These are phyloP conservation scores for Hypoxylon sp. DNA, from an alignment of 2,329 filamentous ascomycete species.

Conservation along the genomic window DNA sequence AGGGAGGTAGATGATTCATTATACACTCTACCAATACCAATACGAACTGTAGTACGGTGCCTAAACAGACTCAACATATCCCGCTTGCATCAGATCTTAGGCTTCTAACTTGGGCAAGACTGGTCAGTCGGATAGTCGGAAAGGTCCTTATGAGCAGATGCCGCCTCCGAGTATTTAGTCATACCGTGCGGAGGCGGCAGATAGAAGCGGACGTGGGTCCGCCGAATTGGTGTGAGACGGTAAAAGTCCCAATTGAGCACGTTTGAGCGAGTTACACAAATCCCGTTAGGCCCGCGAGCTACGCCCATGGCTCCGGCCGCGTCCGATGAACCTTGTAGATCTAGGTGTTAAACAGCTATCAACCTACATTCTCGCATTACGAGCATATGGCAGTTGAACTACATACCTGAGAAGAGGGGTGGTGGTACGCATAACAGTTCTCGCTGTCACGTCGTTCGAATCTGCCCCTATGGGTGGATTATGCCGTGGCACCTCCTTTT, in stretches of 20 bases:
- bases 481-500: not conserved
- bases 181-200: not conserved
- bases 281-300: constrained; percentile 4
- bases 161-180: not conserved
- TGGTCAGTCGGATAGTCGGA: not conserved
- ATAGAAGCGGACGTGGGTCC: constrained; percentile 4
- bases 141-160: constrained; percentile 5
- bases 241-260: constrained; percentile 20
- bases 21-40: too few species aligned
- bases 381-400: too few species aligned
- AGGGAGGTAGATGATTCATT: too few species aligned
- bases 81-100: not conserved
- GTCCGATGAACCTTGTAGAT: constrained; percentile 14
- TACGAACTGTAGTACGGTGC: too few species aligned
- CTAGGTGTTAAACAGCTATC: not conserved
- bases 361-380: not conserved
- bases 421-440: not conserved
- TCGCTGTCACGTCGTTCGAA: too few species aligned
- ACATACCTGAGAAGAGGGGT: not conserved
- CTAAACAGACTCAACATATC: too few species aligned
- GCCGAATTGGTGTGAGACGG: not conserved
- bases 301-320: not conserved
- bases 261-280: constrained; percentile 26
- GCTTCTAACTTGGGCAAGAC: not conserved
- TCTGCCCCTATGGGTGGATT: not conserved